A percentile compares a stretch with the other conserved stretches of the same genome.
These are phyloP conservation scores for Candida succiphila DNA, from an alignment of 805 yeast species.

Conservation along the genomic window DNA sequence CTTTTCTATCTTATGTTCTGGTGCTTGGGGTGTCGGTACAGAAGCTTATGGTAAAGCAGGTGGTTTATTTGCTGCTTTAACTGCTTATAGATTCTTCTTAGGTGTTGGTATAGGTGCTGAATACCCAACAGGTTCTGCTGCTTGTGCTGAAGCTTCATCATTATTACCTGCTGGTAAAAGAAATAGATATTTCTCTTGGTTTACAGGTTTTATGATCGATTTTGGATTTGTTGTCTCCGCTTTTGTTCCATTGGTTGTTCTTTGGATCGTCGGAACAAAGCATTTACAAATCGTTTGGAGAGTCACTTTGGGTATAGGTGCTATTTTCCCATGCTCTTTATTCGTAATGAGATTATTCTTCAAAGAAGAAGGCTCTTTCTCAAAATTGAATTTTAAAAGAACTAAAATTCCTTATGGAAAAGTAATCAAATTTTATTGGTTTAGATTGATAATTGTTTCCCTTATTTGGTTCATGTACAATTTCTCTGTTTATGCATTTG, in stretches of 20 bases:
- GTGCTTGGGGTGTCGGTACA: conserved; percentile 72
- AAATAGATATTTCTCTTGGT: conserved; percentile 83
- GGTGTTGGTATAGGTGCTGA: conserved; percentile 95
- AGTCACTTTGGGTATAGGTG: conserved; percentile 82
- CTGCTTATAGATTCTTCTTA: conserved; percentile 76
- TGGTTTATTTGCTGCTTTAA: conserved; percentile 77
- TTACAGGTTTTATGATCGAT: conserved; percentile 85
- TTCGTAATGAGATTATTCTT: conserved; percentile 71
- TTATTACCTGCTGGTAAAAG: conserved; percentile 71
- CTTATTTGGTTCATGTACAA: conserved; percentile 89
- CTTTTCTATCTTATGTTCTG: conserved; percentile 72
- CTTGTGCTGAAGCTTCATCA: conserved; percentile 86
- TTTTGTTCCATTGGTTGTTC: conserved; percentile 75
- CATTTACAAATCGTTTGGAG: conserved; percentile 87
- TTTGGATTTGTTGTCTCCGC: conserved; percentile 75
- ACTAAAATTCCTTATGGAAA: conserved; percentile 57
- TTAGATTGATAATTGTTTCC: conserved; percentile 59
- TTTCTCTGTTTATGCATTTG: conserved; percentile 80
- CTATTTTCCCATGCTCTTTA: conserved; percentile 72
- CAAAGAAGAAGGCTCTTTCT: conserved; percentile 63
- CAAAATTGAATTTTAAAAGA: conserved; percentile 58
- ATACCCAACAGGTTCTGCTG: conserved; percentile 89
- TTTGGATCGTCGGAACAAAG: conserved; percentile 69
- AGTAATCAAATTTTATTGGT: conserved; percentile 75
- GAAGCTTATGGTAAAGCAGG: conserved; percentile 38